Evolutionary conservation across 1,284 basidiomycete genomes (phyloP), one percentile per base, ranked within the genome.

Genomic region (Calocybe gambosa): DNA sequence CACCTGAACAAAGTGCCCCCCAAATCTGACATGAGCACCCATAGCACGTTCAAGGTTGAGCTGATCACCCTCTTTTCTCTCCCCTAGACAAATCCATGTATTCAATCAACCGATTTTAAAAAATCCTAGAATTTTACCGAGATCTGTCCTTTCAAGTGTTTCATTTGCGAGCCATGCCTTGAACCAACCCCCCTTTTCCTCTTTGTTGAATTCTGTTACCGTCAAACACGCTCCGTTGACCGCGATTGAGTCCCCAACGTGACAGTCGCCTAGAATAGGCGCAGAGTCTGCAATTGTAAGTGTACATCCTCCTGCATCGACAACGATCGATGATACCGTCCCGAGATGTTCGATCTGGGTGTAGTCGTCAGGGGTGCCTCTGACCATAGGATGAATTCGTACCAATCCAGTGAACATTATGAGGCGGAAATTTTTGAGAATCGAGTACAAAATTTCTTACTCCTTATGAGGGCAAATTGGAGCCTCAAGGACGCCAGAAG

Each of bases 1-100:
- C 55, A 89, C 92, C 78, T 98, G 95, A 5, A 99, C 96, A 62
- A 97, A 94, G 64, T 99, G 95, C 5, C 95, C 95, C 21, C 95
- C 95, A 60, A 99, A 97, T 37, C 95, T 76, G 8, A 83, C 84
- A 67, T 95, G 89, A 0, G 87, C 85, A 12, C 82, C 83, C 92
- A 99, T 94, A 2, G 95, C 95, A 39, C 95, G 80, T 71, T 99
- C 95, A 42, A 95, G 77, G 66, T 99, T 98, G 45, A 98, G 80
- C 54, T 81, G 75, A 56, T 91, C 85, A 4, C 90, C 91, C 6
- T 85, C 81, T 53, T 77, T 77, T 50, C 91, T 73, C 56, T 89
- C 79, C 36, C 93, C 91, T 88, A 7, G 42, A 34, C 13, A 13
- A 3, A 5, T 29, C 28, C 5, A 29, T 29, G 28, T 34, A 34